These are phyloP conservation scores for Aspergillus jensenii DNA, from an alignment of 2,329 filamentous ascomycete genomes.

Conservation along the genomic window DNA sequence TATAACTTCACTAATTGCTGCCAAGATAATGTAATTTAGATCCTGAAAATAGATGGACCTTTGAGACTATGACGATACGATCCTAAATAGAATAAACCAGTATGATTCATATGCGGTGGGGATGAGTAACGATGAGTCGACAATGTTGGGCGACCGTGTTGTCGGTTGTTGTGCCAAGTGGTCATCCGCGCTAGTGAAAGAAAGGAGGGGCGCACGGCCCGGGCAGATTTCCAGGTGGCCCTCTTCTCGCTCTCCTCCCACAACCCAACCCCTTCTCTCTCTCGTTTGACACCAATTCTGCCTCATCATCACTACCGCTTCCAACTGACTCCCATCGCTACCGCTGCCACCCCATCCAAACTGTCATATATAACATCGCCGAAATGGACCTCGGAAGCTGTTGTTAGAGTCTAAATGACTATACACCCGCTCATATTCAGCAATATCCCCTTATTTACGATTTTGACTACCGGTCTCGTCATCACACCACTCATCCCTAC, in stretches of 20 bases:
- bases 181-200: conserved; percentile 10
- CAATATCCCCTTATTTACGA: neutral
- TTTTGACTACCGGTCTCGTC: neutral
- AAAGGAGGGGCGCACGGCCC: conserved; percentile 11
- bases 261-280: neutral
- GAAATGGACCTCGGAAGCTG: conserved; percentile 16
- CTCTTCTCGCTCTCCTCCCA: neutral
- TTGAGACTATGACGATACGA: neutral
- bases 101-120: neutral
- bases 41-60: neutral
- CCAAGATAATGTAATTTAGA: neutral
- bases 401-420: conserved; percentile 9
- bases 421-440: neutral
- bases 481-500: conserved; percentile 2
- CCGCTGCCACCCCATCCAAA: conserved; percentile 5
- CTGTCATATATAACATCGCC: conserved; percentile 2
- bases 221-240: neutral
- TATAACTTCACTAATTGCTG: neutral
- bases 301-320: conserved; percentile 10
- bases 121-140: conserved; percentile 4
- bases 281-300: neutral
- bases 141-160: neutral
- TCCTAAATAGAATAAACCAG: neutral
- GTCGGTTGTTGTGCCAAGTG: conserved; percentile 10
- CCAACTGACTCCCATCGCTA: conserved; percentile 1